phyloP scores from a whole-genome alignment of 257 asterid species.

The Cruciata laevipes region DNA sequence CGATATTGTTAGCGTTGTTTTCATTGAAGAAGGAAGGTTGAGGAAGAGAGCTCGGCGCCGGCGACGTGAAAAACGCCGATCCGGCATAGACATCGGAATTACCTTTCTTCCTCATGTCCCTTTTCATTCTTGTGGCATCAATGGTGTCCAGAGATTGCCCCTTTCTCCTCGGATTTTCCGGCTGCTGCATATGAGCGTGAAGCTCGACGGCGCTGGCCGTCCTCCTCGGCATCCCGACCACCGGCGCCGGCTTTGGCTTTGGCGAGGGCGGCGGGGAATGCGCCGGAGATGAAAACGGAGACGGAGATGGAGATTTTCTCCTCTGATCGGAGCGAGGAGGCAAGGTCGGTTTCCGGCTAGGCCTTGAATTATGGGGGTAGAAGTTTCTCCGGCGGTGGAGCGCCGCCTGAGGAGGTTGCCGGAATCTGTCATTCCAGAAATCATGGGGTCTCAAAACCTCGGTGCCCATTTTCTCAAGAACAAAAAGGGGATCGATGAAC shows the following conservation, averaged over 20 bases:
- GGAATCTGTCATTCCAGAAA: slow-evolving; percentile 24
- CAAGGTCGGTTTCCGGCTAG: slow-evolving; percentile 14
- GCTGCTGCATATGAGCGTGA: slow-evolving; percentile 9
- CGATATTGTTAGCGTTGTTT: background rate
- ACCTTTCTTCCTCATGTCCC: slow-evolving; percentile 11
- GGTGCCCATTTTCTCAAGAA: slow-evolving; percentile 30
- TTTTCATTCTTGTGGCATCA: slow-evolving; percentile 24
- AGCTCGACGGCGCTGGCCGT: slow-evolving; percentile 13
- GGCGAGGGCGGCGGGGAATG: background rate
- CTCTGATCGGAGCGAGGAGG: slow-evolving; percentile 20
- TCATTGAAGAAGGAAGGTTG: slow-evolving; percentile 47
- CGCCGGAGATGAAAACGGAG: background rate
- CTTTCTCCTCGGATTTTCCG: slow-evolving; percentile 19
- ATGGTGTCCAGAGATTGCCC: slow-evolving; percentile 50
- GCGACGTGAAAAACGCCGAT: slow-evolving; percentile 51
- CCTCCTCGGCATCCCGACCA: slow-evolving; percentile 9
- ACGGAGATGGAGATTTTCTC: slow-evolving; percentile 8
- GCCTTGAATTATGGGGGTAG: background rate
- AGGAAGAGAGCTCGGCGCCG: slow-evolving; percentile 67
- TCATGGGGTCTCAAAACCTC: slow-evolving; percentile 43
- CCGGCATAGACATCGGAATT: slow-evolving; percentile 52
- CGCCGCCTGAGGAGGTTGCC: slow-evolving; percentile 13
- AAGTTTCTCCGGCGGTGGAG: slow-evolving; percentile 21
- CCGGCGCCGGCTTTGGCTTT: background rate
- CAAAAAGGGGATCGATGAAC: background rate